Percentiles rank a stretch among this genome's conserved stretches.
Conservation (phyloP, 192 early-diverging fungal species). For the Diversispora epigaea region DNA sequence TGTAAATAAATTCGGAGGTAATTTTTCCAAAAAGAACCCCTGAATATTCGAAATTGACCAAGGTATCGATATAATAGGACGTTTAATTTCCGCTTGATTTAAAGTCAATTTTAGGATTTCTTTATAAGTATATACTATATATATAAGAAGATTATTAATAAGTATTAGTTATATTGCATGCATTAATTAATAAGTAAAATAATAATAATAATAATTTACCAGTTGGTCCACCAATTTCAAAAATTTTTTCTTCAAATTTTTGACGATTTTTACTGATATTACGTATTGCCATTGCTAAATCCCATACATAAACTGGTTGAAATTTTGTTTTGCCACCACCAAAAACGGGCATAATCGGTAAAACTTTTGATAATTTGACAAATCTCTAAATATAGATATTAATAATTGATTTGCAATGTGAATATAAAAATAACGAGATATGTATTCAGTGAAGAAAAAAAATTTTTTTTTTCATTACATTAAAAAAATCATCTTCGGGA, state of each 20-base stretch:
- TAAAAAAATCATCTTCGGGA: constrained; percentile 41
- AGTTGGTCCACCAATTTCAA: constrained; percentile 36
- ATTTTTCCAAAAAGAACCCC: constrained; percentile 37
- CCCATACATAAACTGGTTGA: constrained; percentile 41
- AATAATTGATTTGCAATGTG: not conserved
- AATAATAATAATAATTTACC: constrained; percentile 11
- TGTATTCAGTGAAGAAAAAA: not conserved
- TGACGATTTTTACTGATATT: not conserved
- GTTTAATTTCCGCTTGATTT: constrained; percentile 27
- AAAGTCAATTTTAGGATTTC: constrained; percentile 37
- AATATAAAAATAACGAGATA: not conserved
- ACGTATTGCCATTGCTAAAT: constrained; percentile 31
- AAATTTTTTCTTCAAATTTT: constrained; percentile 25
- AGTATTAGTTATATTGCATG: not conserved
- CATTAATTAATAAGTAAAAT: not conserved
- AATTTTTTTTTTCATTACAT: not conserved
- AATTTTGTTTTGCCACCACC: constrained; percentile 36
- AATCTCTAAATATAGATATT: constrained; percentile 28
- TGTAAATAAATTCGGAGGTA: constrained; percentile 39
- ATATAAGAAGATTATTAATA: not conserved
- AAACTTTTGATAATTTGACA: constrained; percentile 31
- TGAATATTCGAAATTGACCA: constrained; percentile 35
- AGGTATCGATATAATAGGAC: constrained; percentile 38
- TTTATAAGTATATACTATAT: constrained; percentile 36
- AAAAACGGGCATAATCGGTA: constrained; percentile 41